Evolutionary conservation across 768 basidiomycete species (phyloP), one percentile per base, ranked within the genome.

Genomic region (Trametes punicea): DNA sequence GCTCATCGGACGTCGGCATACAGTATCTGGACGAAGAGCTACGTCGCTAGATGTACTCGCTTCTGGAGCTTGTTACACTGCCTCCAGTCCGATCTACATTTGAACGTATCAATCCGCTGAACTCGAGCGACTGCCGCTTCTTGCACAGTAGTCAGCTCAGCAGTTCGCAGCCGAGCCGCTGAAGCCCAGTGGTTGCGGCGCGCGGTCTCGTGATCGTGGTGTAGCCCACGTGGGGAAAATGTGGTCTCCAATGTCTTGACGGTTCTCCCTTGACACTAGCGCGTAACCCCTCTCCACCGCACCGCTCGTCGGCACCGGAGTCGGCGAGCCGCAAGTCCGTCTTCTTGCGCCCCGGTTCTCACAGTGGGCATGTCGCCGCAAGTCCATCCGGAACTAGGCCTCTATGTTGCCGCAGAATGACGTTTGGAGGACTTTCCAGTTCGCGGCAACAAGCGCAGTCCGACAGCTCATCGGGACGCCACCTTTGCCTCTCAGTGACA

Each of bases 131-230:
- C n/a, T n/a, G n/a, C n/a, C n/a, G n/a, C n/a, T n/a, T n/a, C n/a
- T n/a, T n/a, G n/a, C n/a, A n/a, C n/a, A n/a, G n/a, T n/a, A n/a
- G n/a, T n/a, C n/a, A n/a, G n/a, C n/a, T n/a, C n/a, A n/a, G 34
- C 31, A 31, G 8, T 31, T 31, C 31, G 31, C 31, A 31, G 31
- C 31, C 7, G 13, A 8, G 13, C 30, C 13, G 30, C 13, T n/a
- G n/a, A n/a, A n/a, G n/a, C n/a, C n/a, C 6, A 21, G 10, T n/a
- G 10, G 21, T 23, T 5, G 21, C 21, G 11, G 15, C 31, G 36
- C 44, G 45, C 52, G 44, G 39, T 54, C 52, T 18, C 44, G 52
- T 54, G 52, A 54, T 27, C 52, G 52, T 30, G 52, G 52, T 20
- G 44, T 45, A 53, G 16, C 42, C 42, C 51, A 53, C 51, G 51